phyloP scores from a whole-genome alignment of 306 rosid species.

The Bauhinia variegata region DNA sequence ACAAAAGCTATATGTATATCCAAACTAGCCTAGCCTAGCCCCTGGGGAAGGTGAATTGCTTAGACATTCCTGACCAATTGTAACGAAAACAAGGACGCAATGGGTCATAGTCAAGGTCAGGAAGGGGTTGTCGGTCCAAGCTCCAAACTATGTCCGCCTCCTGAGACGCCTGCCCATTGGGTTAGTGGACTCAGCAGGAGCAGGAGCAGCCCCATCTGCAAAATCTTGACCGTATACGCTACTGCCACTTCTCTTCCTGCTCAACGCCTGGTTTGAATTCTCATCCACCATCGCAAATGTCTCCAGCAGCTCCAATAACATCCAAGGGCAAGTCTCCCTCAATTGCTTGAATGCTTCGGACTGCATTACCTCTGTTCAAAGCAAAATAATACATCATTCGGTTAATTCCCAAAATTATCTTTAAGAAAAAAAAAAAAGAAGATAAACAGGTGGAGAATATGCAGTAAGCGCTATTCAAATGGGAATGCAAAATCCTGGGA shows the following conservation, averaged over 20 bases:
- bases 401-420: not conserved
- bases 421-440: no score
- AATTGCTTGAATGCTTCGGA: conserved; percentile 79
- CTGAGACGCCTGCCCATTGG: conserved; percentile 72
- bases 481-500: no score
- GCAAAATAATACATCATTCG: conserved; percentile 22
- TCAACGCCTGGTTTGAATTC: conserved; percentile 44
- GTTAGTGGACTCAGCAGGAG: conserved; percentile 69
- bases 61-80: conserved; percentile 20
- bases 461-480: no score
- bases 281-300: conserved; percentile 76
- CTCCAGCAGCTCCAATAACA: conserved; percentile 79
- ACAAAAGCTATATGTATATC: conserved; percentile 37
- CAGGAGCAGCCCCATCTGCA: conserved; percentile 63
- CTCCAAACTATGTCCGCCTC: conserved; percentile 54
- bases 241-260: conserved; percentile 71
- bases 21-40: no score
- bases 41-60: not conserved
- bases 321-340: conserved; percentile 78
- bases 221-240: conserved; percentile 65
- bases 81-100: conserved; percentile 15
- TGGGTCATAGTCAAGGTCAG: conserved; percentile 2
- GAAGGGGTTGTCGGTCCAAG: conserved; percentile 28
- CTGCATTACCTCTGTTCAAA: conserved; percentile 82
- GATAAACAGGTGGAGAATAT: no score